Evolutionary conservation across 2,329 filamentous ascomycete species (phyloP).

Genomic region (Lasiodiplodia citricola): DNA sequence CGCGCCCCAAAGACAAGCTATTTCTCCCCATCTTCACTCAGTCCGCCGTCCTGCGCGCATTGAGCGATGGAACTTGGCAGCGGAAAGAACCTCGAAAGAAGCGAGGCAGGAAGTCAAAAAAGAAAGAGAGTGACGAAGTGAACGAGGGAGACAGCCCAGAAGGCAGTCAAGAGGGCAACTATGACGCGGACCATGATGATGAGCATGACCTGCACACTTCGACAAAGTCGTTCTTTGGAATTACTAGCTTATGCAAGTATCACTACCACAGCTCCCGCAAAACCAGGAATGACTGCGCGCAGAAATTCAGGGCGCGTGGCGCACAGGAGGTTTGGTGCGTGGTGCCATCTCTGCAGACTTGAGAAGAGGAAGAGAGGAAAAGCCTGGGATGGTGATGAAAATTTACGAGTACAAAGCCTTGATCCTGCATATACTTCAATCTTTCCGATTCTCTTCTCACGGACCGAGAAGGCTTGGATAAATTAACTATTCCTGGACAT

Average conservation of each 20-base stretch:
- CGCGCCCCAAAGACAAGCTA: too few relatives aligned
- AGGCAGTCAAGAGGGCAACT: too few relatives aligned
- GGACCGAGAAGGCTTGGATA: neutral
- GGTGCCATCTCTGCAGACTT: neutral
- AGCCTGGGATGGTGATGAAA: neutral
- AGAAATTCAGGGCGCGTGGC: neutral
- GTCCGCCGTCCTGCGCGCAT: neutral
- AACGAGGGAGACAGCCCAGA: neutral
- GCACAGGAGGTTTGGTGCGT: neutral
- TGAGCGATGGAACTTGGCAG: neutral
- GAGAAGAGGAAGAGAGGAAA: neutral
- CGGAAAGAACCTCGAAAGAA: neutral
- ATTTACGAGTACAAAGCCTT: neutral
- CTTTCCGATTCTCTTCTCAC: neutral
- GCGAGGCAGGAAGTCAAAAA: neutral
- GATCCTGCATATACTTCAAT: neutral
- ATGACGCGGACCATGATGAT: too few relatives aligned
- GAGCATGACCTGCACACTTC: too few relatives aligned
- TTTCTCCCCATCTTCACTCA: too few relatives aligned
- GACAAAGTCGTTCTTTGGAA: neutral
- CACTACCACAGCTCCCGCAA: neutral
- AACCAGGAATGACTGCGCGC: neutral
- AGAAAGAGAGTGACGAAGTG: neutral
- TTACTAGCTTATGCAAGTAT: neutral
- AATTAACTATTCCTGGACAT: neutral